These are phyloP conservation scores for Skeletonema costatum DNA, from an alignment of 108 stramenopile species.

Conservation along the genomic window DNA sequence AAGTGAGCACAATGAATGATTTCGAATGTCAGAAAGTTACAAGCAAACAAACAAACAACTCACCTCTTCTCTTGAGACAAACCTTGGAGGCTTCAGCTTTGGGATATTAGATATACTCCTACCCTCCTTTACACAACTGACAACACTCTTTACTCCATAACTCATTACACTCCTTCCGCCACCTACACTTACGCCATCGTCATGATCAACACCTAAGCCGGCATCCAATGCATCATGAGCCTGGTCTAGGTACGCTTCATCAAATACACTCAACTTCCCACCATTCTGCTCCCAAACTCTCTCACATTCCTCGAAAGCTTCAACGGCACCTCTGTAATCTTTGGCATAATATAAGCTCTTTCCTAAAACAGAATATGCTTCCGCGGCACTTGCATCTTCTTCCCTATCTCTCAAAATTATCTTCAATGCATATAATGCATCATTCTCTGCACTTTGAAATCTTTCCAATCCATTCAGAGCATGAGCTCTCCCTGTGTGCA, in stretches of 20 bases:
- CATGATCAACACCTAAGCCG: slow-evolving; percentile 41
- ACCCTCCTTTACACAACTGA: slow-evolving; percentile 45
- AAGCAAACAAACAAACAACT: neutral
- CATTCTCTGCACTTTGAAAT: slow-evolving; percentile 80
- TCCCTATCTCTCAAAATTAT: slow-evolving; percentile 40
- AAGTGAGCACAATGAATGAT: neutral
- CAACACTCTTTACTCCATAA: slow-evolving; percentile 35
- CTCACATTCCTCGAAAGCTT: slow-evolving; percentile 72
- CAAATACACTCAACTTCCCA: slow-evolving; percentile 78
- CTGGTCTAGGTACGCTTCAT: slow-evolving; percentile 84
- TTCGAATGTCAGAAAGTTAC: neutral
- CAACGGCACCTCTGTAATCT: slow-evolving; percentile 74
- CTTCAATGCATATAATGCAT: slow-evolving; percentile 74
- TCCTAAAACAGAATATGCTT: slow-evolving; percentile 86
- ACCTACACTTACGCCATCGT: slow-evolving; percentile 30
- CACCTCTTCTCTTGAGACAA: slow-evolving; percentile 85
- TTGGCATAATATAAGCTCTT: slow-evolving; percentile 84
- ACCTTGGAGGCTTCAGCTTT: slow-evolving; percentile 81
- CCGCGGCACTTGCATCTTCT: slow-evolving; percentile 70
- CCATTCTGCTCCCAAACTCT: slow-evolving; percentile 60
- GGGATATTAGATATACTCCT: slow-evolving; percentile 62
- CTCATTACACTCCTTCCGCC: slow-evolving; percentile 45
- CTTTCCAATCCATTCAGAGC: slow-evolving; percentile 85
- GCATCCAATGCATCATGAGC: slow-evolving; percentile 68
- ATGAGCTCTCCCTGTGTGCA: slow-evolving; percentile 83